Evolutionary conservation across 371 early-diverging fungal species (phyloP).

Genomic region (Mucor indicus): DNA sequence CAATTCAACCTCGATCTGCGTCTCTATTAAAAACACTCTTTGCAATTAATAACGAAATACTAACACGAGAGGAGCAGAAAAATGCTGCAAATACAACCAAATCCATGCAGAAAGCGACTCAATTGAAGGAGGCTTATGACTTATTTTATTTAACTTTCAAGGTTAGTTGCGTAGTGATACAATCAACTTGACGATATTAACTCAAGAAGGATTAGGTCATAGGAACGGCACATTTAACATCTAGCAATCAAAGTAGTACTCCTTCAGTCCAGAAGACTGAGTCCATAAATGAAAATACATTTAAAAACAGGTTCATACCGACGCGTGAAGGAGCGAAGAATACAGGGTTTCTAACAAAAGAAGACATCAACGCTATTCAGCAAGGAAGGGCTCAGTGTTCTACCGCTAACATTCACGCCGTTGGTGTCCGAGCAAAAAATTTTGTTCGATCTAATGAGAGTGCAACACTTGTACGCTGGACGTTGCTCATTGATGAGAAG

Average conservation of each 20-base stretch:
- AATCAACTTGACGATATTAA: no score
- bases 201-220: no score
- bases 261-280: no score
- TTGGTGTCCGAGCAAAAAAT: not conserved
- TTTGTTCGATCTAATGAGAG: not conserved
- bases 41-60: not conserved
- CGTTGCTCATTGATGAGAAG: not conserved
- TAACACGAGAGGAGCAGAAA: not conserved
- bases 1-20: not conserved
- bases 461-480: not conserved
- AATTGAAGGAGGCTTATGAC: not conserved
- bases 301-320: not conserved
- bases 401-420: not conserved
- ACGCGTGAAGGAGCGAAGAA: not conserved
- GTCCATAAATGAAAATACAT: no score
- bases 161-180: no score
- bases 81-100: not conserved
- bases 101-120: not conserved
- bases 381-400: not conserved
- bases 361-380: not conserved
- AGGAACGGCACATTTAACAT: no score
- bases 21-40: conserved; percentile 2
- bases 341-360: not conserved
- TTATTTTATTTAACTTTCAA: not conserved
- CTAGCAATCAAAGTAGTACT: no score